Evolutionary conservation across 345 rosid species (phyloP).

Genomic region (Salix exigua): DNA sequence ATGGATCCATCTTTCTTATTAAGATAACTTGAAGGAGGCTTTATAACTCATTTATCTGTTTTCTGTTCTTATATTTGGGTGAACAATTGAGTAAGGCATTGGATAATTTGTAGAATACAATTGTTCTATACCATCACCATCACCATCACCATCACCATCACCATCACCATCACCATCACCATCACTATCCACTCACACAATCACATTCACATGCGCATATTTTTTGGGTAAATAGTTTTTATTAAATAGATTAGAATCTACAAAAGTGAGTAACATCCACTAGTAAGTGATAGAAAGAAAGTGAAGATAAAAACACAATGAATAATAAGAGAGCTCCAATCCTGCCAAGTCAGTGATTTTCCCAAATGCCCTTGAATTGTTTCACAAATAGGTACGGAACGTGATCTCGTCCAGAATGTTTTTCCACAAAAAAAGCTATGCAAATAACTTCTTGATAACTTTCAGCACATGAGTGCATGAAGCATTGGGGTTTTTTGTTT

Average conservation of each 20-base stretch:
- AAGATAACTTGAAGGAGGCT: not conserved
- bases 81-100: not conserved
- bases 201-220: not conserved
- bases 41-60: not conserved
- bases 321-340: not conserved
- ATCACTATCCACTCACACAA: not conserved
- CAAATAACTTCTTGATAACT: not conserved
- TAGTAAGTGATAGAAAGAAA: not conserved
- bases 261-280: not conserved
- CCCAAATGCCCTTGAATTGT: not conserved
- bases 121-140: not conserved
- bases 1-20: constrained; percentile 25
- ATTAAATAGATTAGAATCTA: not conserved
- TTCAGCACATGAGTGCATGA: not conserved
- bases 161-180: not conserved
- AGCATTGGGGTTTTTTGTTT: not conserved
- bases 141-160: too few relatives aligned
- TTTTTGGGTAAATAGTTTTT: not conserved
- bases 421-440: not conserved
- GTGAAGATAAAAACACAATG: not conserved
- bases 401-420: not conserved
- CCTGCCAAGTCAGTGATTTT: not conserved
- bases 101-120: not conserved
- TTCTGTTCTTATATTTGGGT: not conserved
- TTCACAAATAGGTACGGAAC: not conserved